A percentile compares a stretch with the other conserved stretches of the same genome.
These are phyloP conservation scores for Byssochlamys sp. DNA, from an alignment of 2,329 filamentous ascomycete genomes.

Conservation along the genomic window DNA sequence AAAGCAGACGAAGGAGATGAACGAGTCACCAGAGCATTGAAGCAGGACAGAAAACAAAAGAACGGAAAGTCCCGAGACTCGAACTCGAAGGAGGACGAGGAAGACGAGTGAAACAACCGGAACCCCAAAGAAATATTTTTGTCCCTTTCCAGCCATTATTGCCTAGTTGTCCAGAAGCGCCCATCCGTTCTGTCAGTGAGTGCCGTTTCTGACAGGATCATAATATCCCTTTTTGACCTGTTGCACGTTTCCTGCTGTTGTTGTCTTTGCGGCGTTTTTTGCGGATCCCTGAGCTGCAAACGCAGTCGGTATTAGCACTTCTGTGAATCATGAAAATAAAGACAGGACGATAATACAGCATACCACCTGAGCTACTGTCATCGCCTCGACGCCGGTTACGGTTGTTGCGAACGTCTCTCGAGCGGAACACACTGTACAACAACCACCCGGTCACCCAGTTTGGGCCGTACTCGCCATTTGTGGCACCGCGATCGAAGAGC, in stretches of 20 bases:
- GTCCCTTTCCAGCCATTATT: not conserved
- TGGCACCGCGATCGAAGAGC: slow-evolving; percentile 32
- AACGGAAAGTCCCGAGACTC: slow-evolving; percentile 17
- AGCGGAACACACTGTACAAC: slow-evolving; percentile 40
- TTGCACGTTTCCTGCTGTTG: slow-evolving; percentile 10
- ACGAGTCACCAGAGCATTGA: slow-evolving; percentile 44
- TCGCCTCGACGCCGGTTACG: slow-evolving; percentile 33
- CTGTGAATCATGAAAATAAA: slow-evolving; percentile 1
- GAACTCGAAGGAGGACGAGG: not conserved
- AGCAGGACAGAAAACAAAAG: slow-evolving; percentile 38
- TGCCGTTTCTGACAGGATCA: slow-evolving; percentile 33
- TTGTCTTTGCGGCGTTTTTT: slow-evolving; percentile 9
- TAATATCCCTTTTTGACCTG: slow-evolving; percentile 29
- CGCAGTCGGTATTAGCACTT: not conserved
- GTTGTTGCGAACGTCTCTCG: slow-evolving; percentile 38
- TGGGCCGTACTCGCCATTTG: slow-evolving; percentile 35
- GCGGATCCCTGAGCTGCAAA: slow-evolving; percentile 12
- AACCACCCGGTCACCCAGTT: slow-evolving; percentile 41
- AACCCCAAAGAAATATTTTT: not conserved
- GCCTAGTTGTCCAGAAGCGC: not conserved
- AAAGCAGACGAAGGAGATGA: slow-evolving; percentile 60
- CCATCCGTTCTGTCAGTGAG: slow-evolving; percentile 8
- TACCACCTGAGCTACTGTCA: slow-evolving; percentile 10
- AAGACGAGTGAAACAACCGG: not conserved
- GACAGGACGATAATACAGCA: slow-evolving; percentile 7